Conservation (phyloP, 768 basidiomycete genomes). For the Mycena chlorophos region DNA sequence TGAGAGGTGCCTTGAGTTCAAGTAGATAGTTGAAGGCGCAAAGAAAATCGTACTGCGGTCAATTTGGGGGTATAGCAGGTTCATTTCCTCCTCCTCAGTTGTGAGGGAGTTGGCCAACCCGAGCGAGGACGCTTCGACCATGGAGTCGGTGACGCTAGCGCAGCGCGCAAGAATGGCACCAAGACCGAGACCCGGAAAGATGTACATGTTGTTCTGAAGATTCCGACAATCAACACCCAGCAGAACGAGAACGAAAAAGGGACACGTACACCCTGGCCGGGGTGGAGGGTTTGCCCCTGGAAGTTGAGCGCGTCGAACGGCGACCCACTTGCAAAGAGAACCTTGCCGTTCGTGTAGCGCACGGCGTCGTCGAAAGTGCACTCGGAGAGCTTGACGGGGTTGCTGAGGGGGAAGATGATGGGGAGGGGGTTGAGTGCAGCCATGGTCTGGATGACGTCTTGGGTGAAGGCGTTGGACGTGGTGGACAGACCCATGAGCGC, state of each 20-base stretch:
- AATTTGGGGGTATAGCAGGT: conserved; percentile 81
- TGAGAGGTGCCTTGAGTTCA: conserved; percentile 19
- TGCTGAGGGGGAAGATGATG: conserved; percentile 91
- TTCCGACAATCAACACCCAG: not conserved
- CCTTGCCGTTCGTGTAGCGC: conserved; percentile 65
- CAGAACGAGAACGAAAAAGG: conserved; percentile 44
- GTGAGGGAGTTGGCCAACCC: conserved; percentile 78
- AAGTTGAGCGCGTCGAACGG: conserved; percentile 72
- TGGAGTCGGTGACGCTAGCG: conserved; percentile 71
- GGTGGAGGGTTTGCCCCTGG: conserved; percentile 57
- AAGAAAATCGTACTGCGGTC: conserved; percentile 51
- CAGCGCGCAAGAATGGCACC: conserved; percentile 74
- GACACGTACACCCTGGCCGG: conserved; percentile 93
- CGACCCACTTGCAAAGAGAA: conserved; percentile 86
- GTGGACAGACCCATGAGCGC: conserved; percentile 91
- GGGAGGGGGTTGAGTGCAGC: conserved; percentile 76
- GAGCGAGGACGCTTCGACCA: conserved; percentile 87
- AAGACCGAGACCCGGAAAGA: conserved; percentile 66
- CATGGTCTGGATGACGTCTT: conserved; percentile 53
- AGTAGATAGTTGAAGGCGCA: conserved; percentile 4
- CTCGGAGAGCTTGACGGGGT: conserved; percentile 81
- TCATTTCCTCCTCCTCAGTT: conserved; percentile 60
- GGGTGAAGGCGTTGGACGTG: conserved; percentile 47
- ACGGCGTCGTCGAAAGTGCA: conserved; percentile 80
- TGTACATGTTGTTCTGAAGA: conserved; percentile 24